A percentile compares a stretch with the other conserved stretches of the same genome.
Conservation (phyloP, 2,329 filamentous ascomycete species). For the Cercospora berteroae region DNA sequence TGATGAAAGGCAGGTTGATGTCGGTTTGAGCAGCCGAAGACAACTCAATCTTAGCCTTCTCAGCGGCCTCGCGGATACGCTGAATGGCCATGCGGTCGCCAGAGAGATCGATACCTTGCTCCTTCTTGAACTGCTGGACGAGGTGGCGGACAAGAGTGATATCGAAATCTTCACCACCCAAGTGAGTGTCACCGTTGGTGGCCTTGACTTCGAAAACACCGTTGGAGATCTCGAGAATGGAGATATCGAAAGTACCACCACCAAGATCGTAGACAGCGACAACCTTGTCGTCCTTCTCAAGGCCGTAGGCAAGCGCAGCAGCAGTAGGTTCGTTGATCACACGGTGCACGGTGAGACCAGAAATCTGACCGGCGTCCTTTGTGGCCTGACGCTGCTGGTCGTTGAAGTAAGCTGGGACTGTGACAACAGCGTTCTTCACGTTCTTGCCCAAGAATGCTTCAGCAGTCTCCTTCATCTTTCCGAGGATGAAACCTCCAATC, state of each 20-base stretch:
- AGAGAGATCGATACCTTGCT: slow-evolving; percentile 85
- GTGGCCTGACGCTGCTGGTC: slow-evolving; percentile 96
- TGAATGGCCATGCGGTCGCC: slow-evolving; percentile 97
- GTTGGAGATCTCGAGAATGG: slow-evolving; percentile 93
- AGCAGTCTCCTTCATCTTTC: slow-evolving; percentile 99
- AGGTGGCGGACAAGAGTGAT: slow-evolving; percentile 91
- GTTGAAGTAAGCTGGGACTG: slow-evolving; percentile 97
- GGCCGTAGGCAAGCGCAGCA: slow-evolving; percentile 90
- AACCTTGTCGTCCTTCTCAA: slow-evolving; percentile 90
- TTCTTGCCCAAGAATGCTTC: slow-evolving; percentile 88
- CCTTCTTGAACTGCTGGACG: slow-evolving; percentile 94
- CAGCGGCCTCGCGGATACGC: slow-evolving; percentile 95
- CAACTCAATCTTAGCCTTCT: slow-evolving; percentile 99
- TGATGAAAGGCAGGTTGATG: slow-evolving; percentile 98
- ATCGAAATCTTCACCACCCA: slow-evolving; percentile 98
- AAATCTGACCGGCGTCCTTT: slow-evolving; percentile 96
- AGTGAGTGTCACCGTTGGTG: slow-evolving; percentile 96
- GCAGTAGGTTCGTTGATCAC: slow-evolving; percentile 98
- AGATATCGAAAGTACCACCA: slow-evolving; percentile 99
- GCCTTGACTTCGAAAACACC: slow-evolving; percentile 99
- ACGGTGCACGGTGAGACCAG: slow-evolving; percentile 93
- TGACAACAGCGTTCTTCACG: slow-evolving; percentile 94
- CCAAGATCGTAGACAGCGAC: slow-evolving; percentile 97
- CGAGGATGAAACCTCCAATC: slow-evolving; percentile 91
- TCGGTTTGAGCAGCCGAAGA: slow-evolving; percentile 94